phyloP scores from a whole-genome alignment of 805 yeast species.

The Yamadazyma endophytica region DNA sequence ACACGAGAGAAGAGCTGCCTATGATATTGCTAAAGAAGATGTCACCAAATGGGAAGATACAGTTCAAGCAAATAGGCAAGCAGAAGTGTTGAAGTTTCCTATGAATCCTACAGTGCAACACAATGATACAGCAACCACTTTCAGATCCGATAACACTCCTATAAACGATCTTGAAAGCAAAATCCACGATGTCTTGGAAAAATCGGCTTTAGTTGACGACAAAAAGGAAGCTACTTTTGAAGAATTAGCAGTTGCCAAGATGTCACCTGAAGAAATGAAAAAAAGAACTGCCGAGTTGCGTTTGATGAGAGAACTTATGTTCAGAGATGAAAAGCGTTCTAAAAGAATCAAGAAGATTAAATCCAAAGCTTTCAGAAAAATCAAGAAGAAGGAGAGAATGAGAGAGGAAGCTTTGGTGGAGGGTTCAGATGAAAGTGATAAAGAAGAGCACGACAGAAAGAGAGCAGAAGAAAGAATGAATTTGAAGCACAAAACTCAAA shows the following conservation, averaged over 20 bases:
- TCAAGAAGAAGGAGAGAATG: conserved; percentile 78
- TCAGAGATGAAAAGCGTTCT: conserved; percentile 88
- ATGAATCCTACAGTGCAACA: conserved; percentile 46
- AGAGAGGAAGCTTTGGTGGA: conserved; percentile 66
- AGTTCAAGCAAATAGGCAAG: conserved; percentile 71
- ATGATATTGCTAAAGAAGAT: conserved; percentile 81
- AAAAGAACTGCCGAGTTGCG: conserved; percentile 79
- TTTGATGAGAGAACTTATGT: conserved; percentile 92
- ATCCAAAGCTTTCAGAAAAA: conserved; percentile 82
- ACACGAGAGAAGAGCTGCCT: conserved; percentile 85
- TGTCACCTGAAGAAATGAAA: conserved; percentile 74
- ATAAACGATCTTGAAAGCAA: conserved; percentile 63
- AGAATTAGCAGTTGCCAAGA: conserved; percentile 74
- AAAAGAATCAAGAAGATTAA: conserved; percentile 91
- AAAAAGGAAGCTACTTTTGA: conserved; percentile 80
- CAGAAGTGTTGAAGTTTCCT: conserved; percentile 83
- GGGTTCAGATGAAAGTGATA: conserved; percentile 48
- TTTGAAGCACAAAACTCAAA: conserved; percentile 80
- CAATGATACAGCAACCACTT: conserved; percentile 48
- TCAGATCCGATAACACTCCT: conserved; percentile 40
- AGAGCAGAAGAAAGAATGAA: conserved; percentile 93
- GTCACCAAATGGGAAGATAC: conserved; percentile 86
- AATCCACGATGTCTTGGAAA: conserved; percentile 54
- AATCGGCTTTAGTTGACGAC: conserved; percentile 69
- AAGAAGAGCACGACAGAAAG: conserved; percentile 62